phyloP scores from a whole-genome alignment of 177 flowering plant genomes.

The Vitis hybrid region DNA sequence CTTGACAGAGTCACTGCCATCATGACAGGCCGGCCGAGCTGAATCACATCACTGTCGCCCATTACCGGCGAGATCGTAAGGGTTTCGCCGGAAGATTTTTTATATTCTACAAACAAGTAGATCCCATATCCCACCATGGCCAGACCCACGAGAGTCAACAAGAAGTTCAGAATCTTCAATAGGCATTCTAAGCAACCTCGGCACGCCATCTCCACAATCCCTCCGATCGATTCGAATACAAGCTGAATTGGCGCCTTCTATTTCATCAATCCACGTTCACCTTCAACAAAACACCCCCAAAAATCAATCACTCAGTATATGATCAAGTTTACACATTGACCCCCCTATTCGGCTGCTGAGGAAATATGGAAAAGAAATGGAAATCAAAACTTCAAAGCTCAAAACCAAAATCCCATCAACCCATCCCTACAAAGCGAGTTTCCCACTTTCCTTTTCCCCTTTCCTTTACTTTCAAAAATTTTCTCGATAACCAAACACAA shows the following conservation, averaged over 20 bases:
- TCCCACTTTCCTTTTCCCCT: too few relatives aligned
- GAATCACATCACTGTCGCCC: slow-evolving; percentile 25
- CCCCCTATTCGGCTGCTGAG: neutral
- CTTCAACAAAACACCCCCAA: slow-evolving; percentile 7
- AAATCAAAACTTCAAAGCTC: too few relatives aligned
- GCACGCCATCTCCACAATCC: slow-evolving; percentile 60
- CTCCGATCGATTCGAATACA: slow-evolving; percentile 6
- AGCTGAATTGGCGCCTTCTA: slow-evolving; percentile 10
- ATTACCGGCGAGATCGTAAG: slow-evolving; percentile 15
- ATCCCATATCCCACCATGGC: slow-evolving; percentile 96
- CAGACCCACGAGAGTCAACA: slow-evolving; percentile 75
- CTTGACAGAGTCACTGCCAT: slow-evolving; percentile 55
- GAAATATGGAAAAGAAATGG: neutral
- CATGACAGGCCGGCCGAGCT: slow-evolving; percentile 83
- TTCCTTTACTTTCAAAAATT: too few relatives aligned
- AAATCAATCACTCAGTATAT: neutral
- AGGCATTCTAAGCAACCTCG: slow-evolving; percentile 77
- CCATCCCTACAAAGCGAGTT: too few relatives aligned
- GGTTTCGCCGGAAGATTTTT: slow-evolving; percentile 22
- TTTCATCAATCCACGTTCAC: slow-evolving; percentile 17
- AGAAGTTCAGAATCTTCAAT: slow-evolving; percentile 81
- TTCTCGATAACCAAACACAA: too few relatives aligned
- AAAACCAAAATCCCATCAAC: neutral
- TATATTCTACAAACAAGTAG: slow-evolving; percentile 75
- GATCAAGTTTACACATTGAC: neutral